phyloP scores from a whole-genome alignment of 495 filamentous ascomycete species.

The Pseudomonodictys pantanalensis region DNA sequence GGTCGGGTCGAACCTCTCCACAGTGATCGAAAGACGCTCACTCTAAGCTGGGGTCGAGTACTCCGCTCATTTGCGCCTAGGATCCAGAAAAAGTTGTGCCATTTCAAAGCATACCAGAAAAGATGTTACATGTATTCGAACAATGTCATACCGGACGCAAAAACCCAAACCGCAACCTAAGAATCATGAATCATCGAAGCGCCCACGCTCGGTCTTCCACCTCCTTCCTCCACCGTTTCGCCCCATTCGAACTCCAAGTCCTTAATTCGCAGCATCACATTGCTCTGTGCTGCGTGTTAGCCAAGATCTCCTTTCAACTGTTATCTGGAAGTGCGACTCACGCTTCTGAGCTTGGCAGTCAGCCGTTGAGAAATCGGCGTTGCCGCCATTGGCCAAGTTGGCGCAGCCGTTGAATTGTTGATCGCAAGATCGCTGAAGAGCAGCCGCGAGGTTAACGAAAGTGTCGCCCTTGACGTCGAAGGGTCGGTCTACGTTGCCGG shows the following conservation, averaged over 20 bases:
- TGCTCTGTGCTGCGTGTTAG: neutral
- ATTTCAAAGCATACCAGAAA: too few species aligned
- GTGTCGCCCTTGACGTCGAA: conserved; percentile 29
- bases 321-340: neutral
- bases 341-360: conserved; percentile 28
- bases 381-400: conserved; percentile 28
- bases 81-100: too few species aligned
- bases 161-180: neutral
- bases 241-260: too few species aligned
- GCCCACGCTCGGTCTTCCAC: too few species aligned
- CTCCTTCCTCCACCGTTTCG: too few species aligned
- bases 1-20: too few species aligned
- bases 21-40: too few species aligned
- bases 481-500: conserved; percentile 18
- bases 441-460: conserved; percentile 30
- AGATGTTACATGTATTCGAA: neutral
- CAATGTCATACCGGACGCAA: neutral
- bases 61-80: too few species aligned
- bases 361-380: conserved; percentile 3
- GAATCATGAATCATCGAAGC: too few species aligned
- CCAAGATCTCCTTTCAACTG: neutral
- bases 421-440: conserved; percentile 30
- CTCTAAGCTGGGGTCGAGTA: too few species aligned
- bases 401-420: conserved; percentile 33
- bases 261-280: conserved; percentile 6